Evolutionary conservation across 192 early-diverging fungal genomes (phyloP).

Genomic region (Podila horticola): DNA sequence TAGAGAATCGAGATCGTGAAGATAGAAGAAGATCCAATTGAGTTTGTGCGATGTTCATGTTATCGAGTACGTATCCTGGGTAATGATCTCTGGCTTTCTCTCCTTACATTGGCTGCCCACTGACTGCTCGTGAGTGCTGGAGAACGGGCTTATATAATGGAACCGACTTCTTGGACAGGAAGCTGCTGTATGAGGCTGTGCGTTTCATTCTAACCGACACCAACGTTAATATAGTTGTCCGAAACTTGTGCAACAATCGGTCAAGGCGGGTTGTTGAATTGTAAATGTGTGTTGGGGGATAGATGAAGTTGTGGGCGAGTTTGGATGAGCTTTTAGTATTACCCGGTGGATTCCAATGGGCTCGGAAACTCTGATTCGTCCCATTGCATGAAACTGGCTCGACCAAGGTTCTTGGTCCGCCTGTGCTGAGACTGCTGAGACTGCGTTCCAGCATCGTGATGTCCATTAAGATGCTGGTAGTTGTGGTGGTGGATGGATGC

Average conservation of each 20-base stretch:
- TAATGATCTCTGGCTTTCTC: neutral
- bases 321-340: neutral
- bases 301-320: neutral
- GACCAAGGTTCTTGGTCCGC: neutral
- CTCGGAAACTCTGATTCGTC: constrained; percentile 44
- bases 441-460: neutral
- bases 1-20: neutral
- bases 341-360: constrained; percentile 37
- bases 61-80: neutral
- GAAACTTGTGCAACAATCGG: neutral
- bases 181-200: constrained; percentile 50
- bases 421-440: constrained; percentile 15
- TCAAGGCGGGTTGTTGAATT: neutral
- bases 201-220: constrained; percentile 35
- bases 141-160: constrained; percentile 35
- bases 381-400: constrained; percentile 27
- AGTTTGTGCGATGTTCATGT: neutral
- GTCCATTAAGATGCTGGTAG: neutral
- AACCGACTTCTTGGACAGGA: constrained; percentile 36
- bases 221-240: too few relatives aligned
- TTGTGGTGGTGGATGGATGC: neutral
- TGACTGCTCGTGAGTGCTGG: constrained; percentile 32
- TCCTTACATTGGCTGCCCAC: constrained; percentile 28
- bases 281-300: neutral
- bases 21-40: neutral